A percentile compares a stretch with the other conserved stretches of the same genome.
Evolutionary conservation across 2,329 filamentous ascomycete genomes (phyloP).

Genomic region (Triangularia verruculosa): DNA sequence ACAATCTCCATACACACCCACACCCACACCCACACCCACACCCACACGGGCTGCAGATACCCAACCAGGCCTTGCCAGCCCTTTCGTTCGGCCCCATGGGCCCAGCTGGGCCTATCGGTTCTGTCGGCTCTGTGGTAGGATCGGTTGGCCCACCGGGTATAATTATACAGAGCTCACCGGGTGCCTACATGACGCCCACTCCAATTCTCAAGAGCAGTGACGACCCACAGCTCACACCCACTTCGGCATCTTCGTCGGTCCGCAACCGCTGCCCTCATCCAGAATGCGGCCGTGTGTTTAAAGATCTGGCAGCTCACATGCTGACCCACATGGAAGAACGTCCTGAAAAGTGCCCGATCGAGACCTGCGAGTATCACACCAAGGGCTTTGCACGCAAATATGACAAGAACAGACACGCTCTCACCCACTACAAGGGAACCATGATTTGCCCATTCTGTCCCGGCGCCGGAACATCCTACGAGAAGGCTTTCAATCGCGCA

Average conservation of each 20-base stretch:
- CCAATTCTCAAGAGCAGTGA: conserved; percentile 21
- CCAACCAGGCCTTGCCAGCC: conserved; percentile 25
- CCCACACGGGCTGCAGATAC: conserved; percentile 1
- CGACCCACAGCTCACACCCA: conserved; percentile 14
- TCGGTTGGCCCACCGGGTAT: conserved; percentile 21
- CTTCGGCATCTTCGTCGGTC: conserved; percentile 19
- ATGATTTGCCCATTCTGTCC: conserved; percentile 98
- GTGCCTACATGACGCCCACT: conserved; percentile 21
- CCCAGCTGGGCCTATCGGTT: conserved; percentile 11
- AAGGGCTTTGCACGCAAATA: conserved; percentile 97
- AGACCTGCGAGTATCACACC: conserved; percentile 86
- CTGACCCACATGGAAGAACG: conserved; percentile 91
- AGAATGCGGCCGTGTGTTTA: conserved; percentile 58
- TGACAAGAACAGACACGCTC: conserved; percentile 93
- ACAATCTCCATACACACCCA: not conserved
- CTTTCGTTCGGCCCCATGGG: conserved; percentile 22
- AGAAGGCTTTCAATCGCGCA: conserved; percentile 94
- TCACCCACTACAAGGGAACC: conserved; percentile 96
- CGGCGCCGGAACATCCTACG: conserved; percentile 77
- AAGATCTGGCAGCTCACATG: conserved; percentile 81
- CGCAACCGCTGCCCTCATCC: conserved; percentile 52
- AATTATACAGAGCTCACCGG: conserved; percentile 23
- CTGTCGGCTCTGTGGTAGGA: not conserved
- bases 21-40: not conserved
- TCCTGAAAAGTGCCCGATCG: conserved; percentile 93